A percentile compares a stretch with the other conserved stretches of the same genome.
Evolutionary conservation across 352 stramenopile genomes (phyloP).

Genomic region (Aphanomyces stellatus): DNA sequence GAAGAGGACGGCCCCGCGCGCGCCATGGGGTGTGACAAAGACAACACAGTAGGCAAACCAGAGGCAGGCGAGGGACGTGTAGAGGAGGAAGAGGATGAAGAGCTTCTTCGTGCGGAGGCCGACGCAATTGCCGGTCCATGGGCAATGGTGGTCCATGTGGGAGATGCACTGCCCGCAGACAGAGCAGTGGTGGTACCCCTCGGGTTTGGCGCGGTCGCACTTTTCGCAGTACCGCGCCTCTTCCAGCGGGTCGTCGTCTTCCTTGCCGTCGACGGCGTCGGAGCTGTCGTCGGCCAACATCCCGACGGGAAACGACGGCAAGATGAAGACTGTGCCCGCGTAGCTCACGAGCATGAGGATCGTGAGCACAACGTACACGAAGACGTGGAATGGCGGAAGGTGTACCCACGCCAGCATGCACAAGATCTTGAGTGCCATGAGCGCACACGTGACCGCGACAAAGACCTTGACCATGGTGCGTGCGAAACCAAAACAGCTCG

Average conservation of each 20-base stretch:
- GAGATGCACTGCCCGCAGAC: constrained; percentile 62
- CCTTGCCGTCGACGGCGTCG: constrained; percentile 17
- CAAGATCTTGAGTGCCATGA: constrained; percentile 58
- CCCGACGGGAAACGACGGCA: constrained; percentile 17
- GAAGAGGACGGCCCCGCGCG: constrained; percentile 24
- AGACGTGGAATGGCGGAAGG: constrained; percentile 24
- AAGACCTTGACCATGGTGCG: constrained; percentile 7
- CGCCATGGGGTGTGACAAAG: constrained; percentile 22
- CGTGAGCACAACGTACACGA: constrained; percentile 31
- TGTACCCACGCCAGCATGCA: constrained; percentile 29
- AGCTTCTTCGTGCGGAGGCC: constrained; percentile 77
- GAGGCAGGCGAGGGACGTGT: constrained; percentile 59
- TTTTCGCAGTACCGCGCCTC: constrained; percentile 60
- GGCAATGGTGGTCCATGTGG: constrained; percentile 81
- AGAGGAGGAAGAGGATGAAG: constrained; percentile 27
- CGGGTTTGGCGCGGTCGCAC: constrained; percentile 54
- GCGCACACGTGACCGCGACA: constrained; percentile 38
- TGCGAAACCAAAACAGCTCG: background rate
- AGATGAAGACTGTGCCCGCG: constrained; percentile 32
- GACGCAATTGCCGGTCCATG: constrained; percentile 82
- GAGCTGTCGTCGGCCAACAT: constrained; percentile 22
- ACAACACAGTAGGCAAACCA: constrained; percentile 29
- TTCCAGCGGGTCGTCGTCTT: constrained; percentile 11
- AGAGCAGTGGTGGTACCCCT: constrained; percentile 69
- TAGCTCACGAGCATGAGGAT: constrained; percentile 78